phyloP scores from a whole-genome alignment of 1,284 basidiomycete genomes.

The Gastroboletus turbinatus region DNA sequence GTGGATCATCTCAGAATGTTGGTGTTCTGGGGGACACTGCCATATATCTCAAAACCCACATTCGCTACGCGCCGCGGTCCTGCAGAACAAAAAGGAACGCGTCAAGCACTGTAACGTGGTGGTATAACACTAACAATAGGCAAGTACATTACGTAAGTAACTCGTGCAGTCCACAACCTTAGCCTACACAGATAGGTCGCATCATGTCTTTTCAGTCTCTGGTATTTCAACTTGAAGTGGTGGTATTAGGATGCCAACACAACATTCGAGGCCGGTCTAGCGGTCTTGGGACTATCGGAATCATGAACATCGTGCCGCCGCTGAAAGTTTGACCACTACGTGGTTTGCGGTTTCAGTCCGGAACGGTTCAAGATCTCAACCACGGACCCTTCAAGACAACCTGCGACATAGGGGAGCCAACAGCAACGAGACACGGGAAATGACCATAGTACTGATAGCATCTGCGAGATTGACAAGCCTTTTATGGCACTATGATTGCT shows the following conservation, averaged over 20 bases:
- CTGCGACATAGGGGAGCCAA: background rate
- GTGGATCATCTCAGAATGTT: slow-evolving; percentile 14
- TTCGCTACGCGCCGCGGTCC: background rate
- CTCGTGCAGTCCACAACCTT: no score
- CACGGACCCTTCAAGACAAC: background rate
- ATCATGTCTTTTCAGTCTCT: background rate
- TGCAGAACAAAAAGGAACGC: slow-evolving; percentile 10
- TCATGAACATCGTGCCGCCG: background rate
- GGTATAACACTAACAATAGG: background rate
- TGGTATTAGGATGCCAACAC: background rate
- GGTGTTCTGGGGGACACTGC: background rate
- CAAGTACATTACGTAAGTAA: background rate
- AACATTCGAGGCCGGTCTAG: background rate
- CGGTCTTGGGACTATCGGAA: background rate
- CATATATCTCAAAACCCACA: background rate
- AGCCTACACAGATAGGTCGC: no score
- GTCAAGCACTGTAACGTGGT: slow-evolving; percentile 17
- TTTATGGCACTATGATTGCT: background rate
- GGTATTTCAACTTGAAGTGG: background rate
- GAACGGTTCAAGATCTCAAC: no score
- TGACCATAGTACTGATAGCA: background rate
- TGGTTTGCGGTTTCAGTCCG: background rate
- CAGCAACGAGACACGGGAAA: background rate
- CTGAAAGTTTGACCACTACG: background rate
- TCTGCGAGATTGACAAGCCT: background rate